A percentile compares a stretch with the other conserved stretches of the same genome.
These are phyloP conservation scores for Cylindrotheca closterium DNA, from an alignment of 108 stramenopile species.

Conservation along the genomic window DNA sequence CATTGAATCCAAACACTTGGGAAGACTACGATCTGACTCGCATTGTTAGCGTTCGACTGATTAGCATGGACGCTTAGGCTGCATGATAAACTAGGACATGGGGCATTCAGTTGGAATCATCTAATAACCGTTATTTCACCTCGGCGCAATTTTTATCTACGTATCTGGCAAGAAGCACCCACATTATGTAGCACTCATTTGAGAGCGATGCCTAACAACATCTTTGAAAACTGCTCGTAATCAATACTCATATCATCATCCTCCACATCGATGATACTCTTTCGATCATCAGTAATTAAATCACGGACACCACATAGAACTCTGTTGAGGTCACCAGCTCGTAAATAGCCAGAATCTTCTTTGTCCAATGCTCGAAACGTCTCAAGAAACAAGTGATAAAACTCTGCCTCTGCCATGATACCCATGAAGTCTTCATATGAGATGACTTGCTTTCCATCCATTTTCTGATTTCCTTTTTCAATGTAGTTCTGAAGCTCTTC, in stretches of 20 bases:
- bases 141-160: too few relatives aligned
- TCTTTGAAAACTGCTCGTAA: constrained; percentile 81
- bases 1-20: constrained; percentile 8
- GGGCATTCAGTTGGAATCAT: too few relatives aligned
- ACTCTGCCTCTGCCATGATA: constrained; percentile 88
- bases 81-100: too few relatives aligned
- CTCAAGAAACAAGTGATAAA: constrained; percentile 79
- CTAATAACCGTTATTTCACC: too few relatives aligned
- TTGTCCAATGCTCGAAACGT: constrained; percentile 74
- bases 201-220: constrained; percentile 61
- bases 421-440: constrained; percentile 73
- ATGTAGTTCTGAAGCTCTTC: constrained; percentile 55
- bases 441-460: constrained; percentile 55
- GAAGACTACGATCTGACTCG: constrained; percentile 32
- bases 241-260: constrained; percentile 86
- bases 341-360: constrained; percentile 70
- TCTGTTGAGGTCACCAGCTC: constrained; percentile 68
- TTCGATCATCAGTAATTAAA: constrained; percentile 81
- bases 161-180: too few relatives aligned
- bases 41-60: constrained; percentile 14
- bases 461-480: constrained; percentile 46
- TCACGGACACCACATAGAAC: constrained; percentile 80
- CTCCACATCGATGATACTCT: constrained; percentile 82
- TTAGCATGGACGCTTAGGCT: too few relatives aligned
- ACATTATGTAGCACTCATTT: constrained; percentile 1